Evolutionary conservation across 805 yeast species (phyloP).

Genomic region (Jamesozyma jinghongensis): DNA sequence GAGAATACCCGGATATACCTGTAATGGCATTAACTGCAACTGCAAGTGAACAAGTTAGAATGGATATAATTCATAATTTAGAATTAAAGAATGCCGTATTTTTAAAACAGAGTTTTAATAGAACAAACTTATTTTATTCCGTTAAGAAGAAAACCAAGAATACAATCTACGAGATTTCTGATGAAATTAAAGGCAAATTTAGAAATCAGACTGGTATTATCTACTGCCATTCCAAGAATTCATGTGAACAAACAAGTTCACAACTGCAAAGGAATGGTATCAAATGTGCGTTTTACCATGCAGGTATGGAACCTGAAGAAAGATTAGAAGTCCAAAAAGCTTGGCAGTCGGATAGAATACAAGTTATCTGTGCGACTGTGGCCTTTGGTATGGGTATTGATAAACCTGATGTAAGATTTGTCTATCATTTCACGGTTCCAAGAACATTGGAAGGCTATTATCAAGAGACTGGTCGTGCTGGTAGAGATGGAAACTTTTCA

Average conservation of each 20-base stretch:
- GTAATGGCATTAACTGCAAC: constrained; percentile 97
- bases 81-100: constrained; percentile 54
- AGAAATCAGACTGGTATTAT: constrained; percentile 72
- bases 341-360: constrained; percentile 72
- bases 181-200: constrained; percentile 44
- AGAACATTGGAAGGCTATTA: constrained; percentile 92
- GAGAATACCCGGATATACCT: constrained; percentile 71
- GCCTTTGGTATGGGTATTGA: constrained; percentile 99
- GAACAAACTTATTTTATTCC: constrained; percentile 76
- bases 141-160: constrained; percentile 57
- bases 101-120: constrained; percentile 84
- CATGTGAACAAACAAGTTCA: constrained; percentile 77
- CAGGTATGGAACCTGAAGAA: constrained; percentile 80
- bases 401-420: constrained; percentile 91
- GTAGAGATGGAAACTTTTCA: constrained; percentile 83
- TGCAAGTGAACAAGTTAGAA: constrained; percentile 82
- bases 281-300: constrained; percentile 74
- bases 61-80: constrained; percentile 78
- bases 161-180: constrained; percentile 48
- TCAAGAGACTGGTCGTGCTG: constrained; percentile 98
- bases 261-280: constrained; percentile 54
- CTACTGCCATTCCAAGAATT: constrained; percentile 82
- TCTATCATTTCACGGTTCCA: constrained; percentile 81
- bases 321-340: constrained; percentile 57
- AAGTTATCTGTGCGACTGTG: constrained; percentile 91